Conservation (phyloP, 805 yeast species). For the Pichia thaimueangensis region DNA sequence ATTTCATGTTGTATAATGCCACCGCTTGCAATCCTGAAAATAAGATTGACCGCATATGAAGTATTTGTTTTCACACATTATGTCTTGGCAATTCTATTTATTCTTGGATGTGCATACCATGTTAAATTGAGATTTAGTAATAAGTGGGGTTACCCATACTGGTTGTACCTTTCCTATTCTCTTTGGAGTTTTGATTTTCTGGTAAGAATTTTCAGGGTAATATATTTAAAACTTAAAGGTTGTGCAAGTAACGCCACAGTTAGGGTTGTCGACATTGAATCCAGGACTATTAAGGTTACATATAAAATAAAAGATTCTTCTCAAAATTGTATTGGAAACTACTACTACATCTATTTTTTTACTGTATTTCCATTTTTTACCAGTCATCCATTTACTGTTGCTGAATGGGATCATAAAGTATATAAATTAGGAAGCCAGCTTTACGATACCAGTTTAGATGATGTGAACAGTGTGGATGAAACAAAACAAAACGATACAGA, state of each 20-base stretch:
- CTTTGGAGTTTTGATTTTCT: conserved; percentile 46
- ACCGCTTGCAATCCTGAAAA: conserved; percentile 38
- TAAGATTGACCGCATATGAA: conserved; percentile 32
- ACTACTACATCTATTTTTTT: conserved; percentile 10
- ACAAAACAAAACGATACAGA: not conserved
- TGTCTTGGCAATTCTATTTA: conserved; percentile 42
- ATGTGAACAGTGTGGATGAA: not conserved
- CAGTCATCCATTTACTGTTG: conserved; percentile 61
- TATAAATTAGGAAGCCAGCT: too few species aligned
- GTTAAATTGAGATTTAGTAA: conserved; percentile 14
- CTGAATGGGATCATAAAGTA: conserved; percentile 4
- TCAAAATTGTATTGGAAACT: conserved; percentile 2
- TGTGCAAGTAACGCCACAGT: not conserved
- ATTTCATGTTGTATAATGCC: conserved; percentile 35
- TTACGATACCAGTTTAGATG: not conserved
- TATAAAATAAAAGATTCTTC: not conserved
- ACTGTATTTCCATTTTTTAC: conserved; percentile 36
- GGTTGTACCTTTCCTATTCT: conserved; percentile 31
- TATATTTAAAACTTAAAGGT: not conserved
- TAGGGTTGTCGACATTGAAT: conserved; percentile 2
- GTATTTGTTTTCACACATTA: conserved; percentile 36
- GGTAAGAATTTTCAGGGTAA: conserved; percentile 29
- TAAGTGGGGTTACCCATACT: conserved; percentile 22
- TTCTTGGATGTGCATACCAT: conserved; percentile 52
- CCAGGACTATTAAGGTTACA: not conserved